Conservation (phyloP, 148 eudicot species). For the Persicaria tinctoria region DNA sequence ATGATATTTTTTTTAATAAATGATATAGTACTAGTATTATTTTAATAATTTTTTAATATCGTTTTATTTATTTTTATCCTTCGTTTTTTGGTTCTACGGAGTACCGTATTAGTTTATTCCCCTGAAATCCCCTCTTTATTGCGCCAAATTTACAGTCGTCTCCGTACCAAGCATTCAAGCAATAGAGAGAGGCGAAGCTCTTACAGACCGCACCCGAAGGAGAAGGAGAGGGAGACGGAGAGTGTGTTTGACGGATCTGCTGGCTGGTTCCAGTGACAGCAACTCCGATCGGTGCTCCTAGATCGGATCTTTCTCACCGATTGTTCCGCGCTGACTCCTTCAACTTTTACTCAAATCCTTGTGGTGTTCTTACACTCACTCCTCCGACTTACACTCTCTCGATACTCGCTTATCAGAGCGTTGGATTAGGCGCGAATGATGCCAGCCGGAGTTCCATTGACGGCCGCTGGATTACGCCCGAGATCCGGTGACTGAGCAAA, state of each 20-base stretch:
- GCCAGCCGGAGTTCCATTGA: conserved; percentile 43
- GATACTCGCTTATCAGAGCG: background rate
- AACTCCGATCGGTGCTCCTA: background rate
- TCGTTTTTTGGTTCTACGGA: no score
- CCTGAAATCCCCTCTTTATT: background rate
- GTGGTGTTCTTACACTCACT: background rate
- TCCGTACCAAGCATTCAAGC: conserved; percentile 8
- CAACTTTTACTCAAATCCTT: background rate
- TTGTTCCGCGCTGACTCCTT: background rate
- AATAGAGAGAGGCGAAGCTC: background rate
- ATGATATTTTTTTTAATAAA: no score
- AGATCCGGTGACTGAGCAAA: conserved; percentile 13
- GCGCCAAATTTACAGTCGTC: conserved; percentile 11
- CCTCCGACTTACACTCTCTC: background rate
- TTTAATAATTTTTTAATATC: background rate
- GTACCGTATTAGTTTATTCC: background rate
- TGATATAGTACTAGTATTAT: no score
- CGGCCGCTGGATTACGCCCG: conserved; percentile 22
- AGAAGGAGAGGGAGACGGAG: background rate
- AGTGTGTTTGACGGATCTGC: conserved; percentile 3
- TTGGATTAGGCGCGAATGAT: background rate
- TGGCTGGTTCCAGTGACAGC: background rate
- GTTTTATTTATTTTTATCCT: background rate
- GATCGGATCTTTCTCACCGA: background rate
- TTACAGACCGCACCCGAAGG: background rate